Evolutionary conservation across 345 rosid species (phyloP), one percentile per base, ranked within the genome.

Genomic region (Firmiana major): DNA sequence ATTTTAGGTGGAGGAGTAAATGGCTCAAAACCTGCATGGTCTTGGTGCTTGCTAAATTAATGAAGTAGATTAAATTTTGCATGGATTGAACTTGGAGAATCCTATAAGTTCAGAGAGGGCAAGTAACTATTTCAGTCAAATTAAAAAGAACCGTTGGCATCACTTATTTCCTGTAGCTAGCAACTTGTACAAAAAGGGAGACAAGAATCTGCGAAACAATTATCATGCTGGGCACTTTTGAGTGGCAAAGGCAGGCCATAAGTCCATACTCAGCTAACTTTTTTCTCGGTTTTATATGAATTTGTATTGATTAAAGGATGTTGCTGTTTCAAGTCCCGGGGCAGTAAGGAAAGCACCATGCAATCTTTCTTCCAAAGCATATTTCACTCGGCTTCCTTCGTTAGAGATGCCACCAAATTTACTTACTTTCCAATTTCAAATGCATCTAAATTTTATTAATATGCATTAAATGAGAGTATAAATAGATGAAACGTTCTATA

Each of bases 261-360:
- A 46, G 1, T 36, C 70, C 75, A 38, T 17, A 31, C 40, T 53
- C 64, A 6, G 24, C 46, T 53, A 3, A 17, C 42, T n/a, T 54
- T 1, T 40, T 22, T 9, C 40, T 28, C 12, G 11, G 11, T 21
- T 54, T 40, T 24, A 6, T 3, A 13, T 28, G 28, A 3, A 63
- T 9, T 38, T 63, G 34, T 59, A n/a, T 59, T 36, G 62, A 75
- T 19, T 49, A 77, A 71, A 75, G 40, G 38, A 9, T 40, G 19
- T 26, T 36, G 31, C 17, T 21, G 71, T 65, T 77, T 26, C 78
- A 66, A 77, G 75, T 81, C 80, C 80, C 83, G 80, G 83, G 8
- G 83, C 62, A 26, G 42, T 15, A 45, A 67, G 53, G 17, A 9
- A 51, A 45, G 7, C 62, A 57, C 62, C 22, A 22, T 2, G 31